A percentile compares a stretch with the other conserved stretches of the same genome.
phyloP scores from a whole-genome alignment of 108 stramenopile species.

The Nitzschia palea region DNA sequence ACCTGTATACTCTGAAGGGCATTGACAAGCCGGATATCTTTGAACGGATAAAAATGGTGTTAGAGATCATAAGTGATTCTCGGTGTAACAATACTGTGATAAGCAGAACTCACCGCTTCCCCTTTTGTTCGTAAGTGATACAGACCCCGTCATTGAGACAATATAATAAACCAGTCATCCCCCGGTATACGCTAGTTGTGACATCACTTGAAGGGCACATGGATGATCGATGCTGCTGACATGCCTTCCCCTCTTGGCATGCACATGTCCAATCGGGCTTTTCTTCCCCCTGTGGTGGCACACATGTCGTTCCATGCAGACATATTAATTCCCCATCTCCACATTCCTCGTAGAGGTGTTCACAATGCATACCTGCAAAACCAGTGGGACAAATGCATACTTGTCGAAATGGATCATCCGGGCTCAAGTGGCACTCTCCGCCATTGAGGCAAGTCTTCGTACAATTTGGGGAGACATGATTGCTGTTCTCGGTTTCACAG shows the following conservation, averaged over 20 bases:
- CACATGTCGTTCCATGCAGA: slow-evolving; percentile 45
- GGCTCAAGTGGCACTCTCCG: slow-evolving; percentile 28
- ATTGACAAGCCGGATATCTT: slow-evolving; percentile 20
- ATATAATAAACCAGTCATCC: neutral
- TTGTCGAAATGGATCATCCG: slow-evolving; percentile 30
- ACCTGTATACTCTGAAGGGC: slow-evolving; percentile 13
- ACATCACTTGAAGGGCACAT: slow-evolving; percentile 2
- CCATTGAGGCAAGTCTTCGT: slow-evolving; percentile 26
- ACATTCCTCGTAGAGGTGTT: slow-evolving; percentile 40
- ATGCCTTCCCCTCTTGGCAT: slow-evolving; percentile 20
- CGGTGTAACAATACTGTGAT: neutral
- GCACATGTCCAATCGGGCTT: slow-evolving; percentile 33
- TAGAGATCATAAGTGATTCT: neutral
- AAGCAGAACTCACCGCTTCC: slow-evolving; percentile 7
- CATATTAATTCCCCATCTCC: slow-evolving; percentile 42
- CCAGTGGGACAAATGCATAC: slow-evolving; percentile 51
- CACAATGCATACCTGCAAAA: slow-evolving; percentile 39
- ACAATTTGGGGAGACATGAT: slow-evolving; percentile 12
- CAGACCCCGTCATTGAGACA: slow-evolving; percentile 27
- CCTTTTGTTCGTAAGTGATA: neutral
- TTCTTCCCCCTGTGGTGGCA: slow-evolving; percentile 1
- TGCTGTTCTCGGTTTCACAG: slow-evolving; percentile 31
- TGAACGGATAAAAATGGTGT: neutral
- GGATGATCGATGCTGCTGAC: slow-evolving; percentile 19
- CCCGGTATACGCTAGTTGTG: neutral